phyloP scores from a whole-genome alignment of 371 early-diverging fungal species.

The Lichtheimia hyalospora region DNA sequence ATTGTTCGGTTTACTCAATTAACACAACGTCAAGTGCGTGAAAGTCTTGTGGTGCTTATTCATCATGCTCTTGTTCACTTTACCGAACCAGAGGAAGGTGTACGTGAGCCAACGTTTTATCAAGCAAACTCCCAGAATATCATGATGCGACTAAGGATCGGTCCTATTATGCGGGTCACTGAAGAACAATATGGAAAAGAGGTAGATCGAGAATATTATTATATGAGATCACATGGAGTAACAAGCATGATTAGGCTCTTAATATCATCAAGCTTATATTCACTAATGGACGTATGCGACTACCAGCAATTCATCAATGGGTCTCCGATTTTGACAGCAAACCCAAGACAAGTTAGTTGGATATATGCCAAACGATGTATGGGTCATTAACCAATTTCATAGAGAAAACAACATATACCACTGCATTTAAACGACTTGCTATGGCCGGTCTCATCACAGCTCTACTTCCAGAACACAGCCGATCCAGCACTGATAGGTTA shows the following conservation, averaged over 20 bases:
- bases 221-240: background rate
- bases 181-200: constrained; percentile 67
- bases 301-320: constrained; percentile 29
- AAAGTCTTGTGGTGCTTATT: constrained; percentile 39
- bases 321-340: constrained; percentile 21
- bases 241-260: background rate
- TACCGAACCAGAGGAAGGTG: constrained; percentile 62
- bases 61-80: constrained; percentile 43
- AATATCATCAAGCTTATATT: constrained; percentile 19
- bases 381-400: background rate
- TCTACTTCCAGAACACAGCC: constrained; percentile 62
- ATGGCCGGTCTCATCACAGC: constrained; percentile 61
- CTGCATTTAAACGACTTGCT: constrained; percentile 58
- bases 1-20: constrained; percentile 38
- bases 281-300: constrained; percentile 36
- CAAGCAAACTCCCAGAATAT: constrained; percentile 52
- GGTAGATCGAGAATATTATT: constrained; percentile 28
- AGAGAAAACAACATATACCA: constrained; percentile 38
- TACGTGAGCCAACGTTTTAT: constrained; percentile 67
- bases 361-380: no score
- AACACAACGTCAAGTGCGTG: constrained; percentile 35
- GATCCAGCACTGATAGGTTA: constrained; percentile 61
- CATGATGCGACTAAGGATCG: constrained; percentile 67
- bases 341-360: constrained; percentile 30
- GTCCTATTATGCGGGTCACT: constrained; percentile 60